Evolutionary conservation across 345 rosid species (phyloP).

Genomic region (Populus davidiana): DNA sequence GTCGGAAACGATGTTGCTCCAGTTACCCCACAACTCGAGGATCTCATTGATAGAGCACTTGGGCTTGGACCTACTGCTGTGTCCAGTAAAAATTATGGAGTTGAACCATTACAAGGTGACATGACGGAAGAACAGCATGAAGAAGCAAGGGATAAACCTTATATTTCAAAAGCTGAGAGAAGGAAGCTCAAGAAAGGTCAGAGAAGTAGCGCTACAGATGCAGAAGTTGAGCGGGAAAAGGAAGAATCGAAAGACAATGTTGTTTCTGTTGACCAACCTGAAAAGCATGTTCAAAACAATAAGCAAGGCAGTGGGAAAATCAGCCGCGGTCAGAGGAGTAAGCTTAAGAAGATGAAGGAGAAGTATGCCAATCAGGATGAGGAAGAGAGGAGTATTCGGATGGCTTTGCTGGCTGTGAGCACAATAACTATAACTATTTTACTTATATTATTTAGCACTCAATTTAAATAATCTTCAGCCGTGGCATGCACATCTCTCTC

Average conservation of each 20-base stretch:
- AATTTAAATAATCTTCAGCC: background rate
- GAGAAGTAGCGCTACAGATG: conserved; percentile 36
- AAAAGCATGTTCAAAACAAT: conserved; percentile 35
- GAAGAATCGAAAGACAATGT: conserved; percentile 36
- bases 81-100: conserved; percentile 37
- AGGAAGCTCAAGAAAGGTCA: conserved; percentile 81
- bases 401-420: conserved; percentile 92
- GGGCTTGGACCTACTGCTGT: conserved; percentile 68
- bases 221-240: conserved; percentile 35
- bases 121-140: conserved; percentile 33
- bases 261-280: conserved; percentile 37
- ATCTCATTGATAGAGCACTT: conserved; percentile 92
- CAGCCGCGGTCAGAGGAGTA: conserved; percentile 84
- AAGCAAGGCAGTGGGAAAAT: conserved; percentile 62
- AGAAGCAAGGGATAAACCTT: conserved; percentile 68
- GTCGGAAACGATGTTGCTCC: conserved; percentile 40
- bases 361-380: conserved; percentile 97
- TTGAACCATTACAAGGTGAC: conserved; percentile 44
- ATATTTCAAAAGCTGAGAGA: conserved; percentile 85
- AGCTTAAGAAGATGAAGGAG: conserved; percentile 96
- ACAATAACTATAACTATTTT: conserved; percentile 2
- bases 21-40: conserved; percentile 69
- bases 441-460: background rate
- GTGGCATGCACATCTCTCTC: background rate
- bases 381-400: conserved; percentile 78